Evolutionary conservation across 208 protist genomes (phyloP).

Genomic region (Leishmania mexicana): DNA sequence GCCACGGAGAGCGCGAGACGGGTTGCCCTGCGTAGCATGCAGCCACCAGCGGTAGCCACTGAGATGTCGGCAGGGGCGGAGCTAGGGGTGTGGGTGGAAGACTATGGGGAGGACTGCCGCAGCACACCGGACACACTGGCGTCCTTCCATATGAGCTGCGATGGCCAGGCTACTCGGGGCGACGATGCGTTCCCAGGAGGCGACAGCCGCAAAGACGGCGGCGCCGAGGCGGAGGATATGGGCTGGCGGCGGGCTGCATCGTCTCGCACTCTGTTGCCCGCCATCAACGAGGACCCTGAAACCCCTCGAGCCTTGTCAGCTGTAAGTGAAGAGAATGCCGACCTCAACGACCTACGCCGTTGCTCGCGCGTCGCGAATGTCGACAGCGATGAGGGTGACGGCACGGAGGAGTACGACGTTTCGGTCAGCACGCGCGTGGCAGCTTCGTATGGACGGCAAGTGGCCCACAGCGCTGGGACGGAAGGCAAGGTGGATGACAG

Average conservation of each 20-base stretch:
- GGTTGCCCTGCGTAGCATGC: neutral
- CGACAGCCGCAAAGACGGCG: neutral
- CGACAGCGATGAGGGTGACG: conserved; percentile 19
- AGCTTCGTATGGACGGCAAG: conserved; percentile 5
- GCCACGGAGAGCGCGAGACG: neutral
- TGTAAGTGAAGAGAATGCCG: conserved; percentile 8
- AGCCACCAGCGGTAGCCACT: neutral
- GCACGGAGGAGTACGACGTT: conserved; percentile 14
- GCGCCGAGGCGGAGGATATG: conserved; percentile 13
- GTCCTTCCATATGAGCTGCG: conserved; percentile 15
- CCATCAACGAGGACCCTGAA: neutral
- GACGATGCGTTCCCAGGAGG: neutral
- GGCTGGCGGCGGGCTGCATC: neutral
- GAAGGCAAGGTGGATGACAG: conserved; percentile 27
- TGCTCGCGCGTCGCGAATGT: neutral
- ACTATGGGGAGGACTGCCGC: neutral
- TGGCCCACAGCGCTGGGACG: neutral
- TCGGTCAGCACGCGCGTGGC: conserved; percentile 33
- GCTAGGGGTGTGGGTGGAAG: neutral
- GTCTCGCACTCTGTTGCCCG: neutral
- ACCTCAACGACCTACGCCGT: conserved; percentile 15
- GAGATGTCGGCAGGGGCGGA: neutral
- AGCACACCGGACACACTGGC: conserved; percentile 15
- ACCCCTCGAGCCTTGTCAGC: neutral
- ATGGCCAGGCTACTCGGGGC: neutral